Evolutionary conservation across 371 early-diverging fungal genomes (phyloP), one percentile per base, ranked within the genome.

Genomic region (Lichtheimia ornata): DNA sequence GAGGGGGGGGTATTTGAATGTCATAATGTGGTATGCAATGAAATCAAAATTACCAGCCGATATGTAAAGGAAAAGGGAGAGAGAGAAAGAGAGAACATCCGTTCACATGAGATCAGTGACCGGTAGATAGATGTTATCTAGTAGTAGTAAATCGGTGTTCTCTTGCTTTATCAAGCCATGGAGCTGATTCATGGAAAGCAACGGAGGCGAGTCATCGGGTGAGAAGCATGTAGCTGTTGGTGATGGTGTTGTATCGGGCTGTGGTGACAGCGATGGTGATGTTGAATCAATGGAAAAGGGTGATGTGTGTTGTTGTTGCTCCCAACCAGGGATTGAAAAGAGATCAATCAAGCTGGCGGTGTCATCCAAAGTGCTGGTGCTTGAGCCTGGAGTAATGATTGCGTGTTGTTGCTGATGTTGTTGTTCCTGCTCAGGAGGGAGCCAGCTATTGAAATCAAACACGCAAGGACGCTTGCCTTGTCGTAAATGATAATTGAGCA

Each of bases 391-490:
- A 35, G 35, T 51, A 51, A 24, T 51, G 24, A 54, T 41, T 30
- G 53, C 22, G 2, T 22, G 22, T 22, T 22, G 54, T 41, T 41
- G 51, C 17, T 50, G n/a, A n/a, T n/a, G 22, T 50, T 35, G 35
- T 52, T 59, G 59, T 41, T 54, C 40, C 47, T 45, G 44, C 55
- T 61, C 61, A n/a, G 61, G 61, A 53, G 55, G 54, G 13, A 61
- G 30, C 61, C 61, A 61, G 7, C 61, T 53, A 54, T 53, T 53
- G 35, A 61, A 54, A 47, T 61, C 61, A 54, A 54, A 54, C 17
- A 50, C 22, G 11, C 47, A 53, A 47, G 22, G 18, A 47, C 47
- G 47, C 17, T 47, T 47, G 47, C 47, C 22, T 22, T n/a, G 47
- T 9, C 47, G 47, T n/a, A 47, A 22, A 7, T 47, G 47, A 5